A percentile compares a stretch with the other conserved stretches of the same genome.
Conservation (phyloP, 169 alveolate genomes). For the Cryptosporidium sp. region DNA sequence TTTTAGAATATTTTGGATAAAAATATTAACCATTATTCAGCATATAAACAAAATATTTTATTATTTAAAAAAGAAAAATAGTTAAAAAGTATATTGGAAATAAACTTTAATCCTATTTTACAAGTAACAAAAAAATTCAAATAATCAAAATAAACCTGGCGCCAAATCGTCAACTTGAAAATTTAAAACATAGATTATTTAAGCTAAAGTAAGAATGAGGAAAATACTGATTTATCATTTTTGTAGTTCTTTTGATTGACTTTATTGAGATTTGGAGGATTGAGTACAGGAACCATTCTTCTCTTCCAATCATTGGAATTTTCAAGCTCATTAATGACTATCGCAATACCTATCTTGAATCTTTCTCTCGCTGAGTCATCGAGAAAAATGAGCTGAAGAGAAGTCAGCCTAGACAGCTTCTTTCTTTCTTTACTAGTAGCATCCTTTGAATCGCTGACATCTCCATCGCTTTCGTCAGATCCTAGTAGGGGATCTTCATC, state of each 20-base stretch:
- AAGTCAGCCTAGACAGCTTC: conserved; percentile 40
- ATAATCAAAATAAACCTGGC: not conserved
- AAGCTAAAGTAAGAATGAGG: not conserved
- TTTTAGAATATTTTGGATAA: not conserved
- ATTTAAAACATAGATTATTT: not conserved
- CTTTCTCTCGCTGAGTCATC: conserved; percentile 76
- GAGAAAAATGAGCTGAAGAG: conserved; percentile 38
- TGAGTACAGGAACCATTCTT: conserved; percentile 66
- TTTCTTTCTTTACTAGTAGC: conserved; percentile 42
- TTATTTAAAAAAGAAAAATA: not conserved
- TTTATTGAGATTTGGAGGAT: conserved; percentile 26
- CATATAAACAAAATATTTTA: not conserved
- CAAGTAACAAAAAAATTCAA: not conserved
- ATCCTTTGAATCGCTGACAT: conserved; percentile 11
- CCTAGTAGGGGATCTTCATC: conserved; percentile 50
- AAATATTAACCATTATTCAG: not conserved
- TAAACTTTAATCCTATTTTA: not conserved
- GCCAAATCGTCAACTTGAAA: not conserved
- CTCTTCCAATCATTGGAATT: conserved; percentile 70
- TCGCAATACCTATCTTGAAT: conserved; percentile 57
- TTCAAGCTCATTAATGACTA: conserved; percentile 61
- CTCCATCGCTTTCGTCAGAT: conserved; percentile 51
- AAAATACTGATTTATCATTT: not conserved
- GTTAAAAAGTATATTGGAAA: not conserved
- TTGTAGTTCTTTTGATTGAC: conserved; percentile 20